Conservation (phyloP, 352 stramenopile species). For the Globisporangium abappressorium region DNA sequence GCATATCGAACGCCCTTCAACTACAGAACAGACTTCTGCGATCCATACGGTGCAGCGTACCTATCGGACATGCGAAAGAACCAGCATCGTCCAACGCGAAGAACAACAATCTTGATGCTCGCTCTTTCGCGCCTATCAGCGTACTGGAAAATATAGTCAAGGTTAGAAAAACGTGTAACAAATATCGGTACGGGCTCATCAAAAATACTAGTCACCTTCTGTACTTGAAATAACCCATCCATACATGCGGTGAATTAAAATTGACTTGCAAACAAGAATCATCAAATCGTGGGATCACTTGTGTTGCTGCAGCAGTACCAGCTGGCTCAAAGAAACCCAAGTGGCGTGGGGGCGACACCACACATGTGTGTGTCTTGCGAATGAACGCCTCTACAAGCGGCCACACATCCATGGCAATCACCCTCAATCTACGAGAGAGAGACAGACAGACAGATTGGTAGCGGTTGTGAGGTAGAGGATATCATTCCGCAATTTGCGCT, state of each 20-base stretch:
- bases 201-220: not conserved
- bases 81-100: not conserved
- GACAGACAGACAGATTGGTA: not conserved
- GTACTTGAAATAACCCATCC: not conserved
- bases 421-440: not conserved
- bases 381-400: not conserved
- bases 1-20: not conserved
- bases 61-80: not conserved
- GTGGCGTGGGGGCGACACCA: not conserved
- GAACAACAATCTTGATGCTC: not conserved
- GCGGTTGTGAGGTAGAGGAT: not conserved
- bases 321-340: slow-evolving; percentile 12
- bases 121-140: not conserved
- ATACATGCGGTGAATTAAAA: not conserved
- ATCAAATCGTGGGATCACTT: slow-evolving; percentile 2
- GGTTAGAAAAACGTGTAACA: not conserved
- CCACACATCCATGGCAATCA: not conserved
- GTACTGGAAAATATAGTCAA: not conserved
- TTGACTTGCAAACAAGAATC: not conserved
- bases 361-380: not conserved
- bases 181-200: not conserved
- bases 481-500: slow-evolving; percentile 12
- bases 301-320: not conserved
- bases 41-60: not conserved
- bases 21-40: not conserved